These are phyloP conservation scores for Cucurbita moschata DNA, from an alignment of 306 rosid species.

Conservation along the genomic window DNA sequence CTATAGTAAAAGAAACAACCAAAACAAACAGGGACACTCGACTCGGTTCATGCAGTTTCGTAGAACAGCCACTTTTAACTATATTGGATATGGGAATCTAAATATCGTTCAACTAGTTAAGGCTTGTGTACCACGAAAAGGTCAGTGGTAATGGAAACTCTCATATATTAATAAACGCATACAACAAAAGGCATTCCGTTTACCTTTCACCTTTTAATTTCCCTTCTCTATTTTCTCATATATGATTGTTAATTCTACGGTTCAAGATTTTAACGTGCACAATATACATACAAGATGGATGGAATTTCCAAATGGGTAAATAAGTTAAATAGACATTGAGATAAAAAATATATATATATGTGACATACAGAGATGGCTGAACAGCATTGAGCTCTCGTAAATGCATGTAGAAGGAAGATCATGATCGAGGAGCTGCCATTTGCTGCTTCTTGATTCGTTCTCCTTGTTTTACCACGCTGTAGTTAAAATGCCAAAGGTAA, in stretches of 20 bases:
- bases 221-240: not conserved
- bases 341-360: not conserved
- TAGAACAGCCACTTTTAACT: not conserved
- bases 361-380: not conserved
- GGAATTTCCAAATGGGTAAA: not conserved
- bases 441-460: conserved; percentile 70
- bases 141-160: not conserved
- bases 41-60: not conserved
- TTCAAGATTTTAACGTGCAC: not conserved
- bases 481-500: conserved; percentile 4
- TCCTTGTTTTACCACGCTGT: conserved; percentile 66
- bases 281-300: not conserved
- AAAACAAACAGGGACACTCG: not conserved
- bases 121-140: too few species aligned
- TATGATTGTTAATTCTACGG: not conserved
- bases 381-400: not conserved
- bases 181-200: not conserved
- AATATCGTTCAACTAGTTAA: too few species aligned
- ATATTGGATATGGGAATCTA: too few species aligned
- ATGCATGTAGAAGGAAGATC: conserved; percentile 4
- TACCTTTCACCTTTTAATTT: not conserved
- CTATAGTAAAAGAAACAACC: not conserved
- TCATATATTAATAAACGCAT: not conserved
- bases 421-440: conserved; percentile 83
- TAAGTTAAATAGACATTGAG: not conserved